Conservation (phyloP, 495 filamentous ascomycete genomes). For the Hypoxylon cercidicola region DNA sequence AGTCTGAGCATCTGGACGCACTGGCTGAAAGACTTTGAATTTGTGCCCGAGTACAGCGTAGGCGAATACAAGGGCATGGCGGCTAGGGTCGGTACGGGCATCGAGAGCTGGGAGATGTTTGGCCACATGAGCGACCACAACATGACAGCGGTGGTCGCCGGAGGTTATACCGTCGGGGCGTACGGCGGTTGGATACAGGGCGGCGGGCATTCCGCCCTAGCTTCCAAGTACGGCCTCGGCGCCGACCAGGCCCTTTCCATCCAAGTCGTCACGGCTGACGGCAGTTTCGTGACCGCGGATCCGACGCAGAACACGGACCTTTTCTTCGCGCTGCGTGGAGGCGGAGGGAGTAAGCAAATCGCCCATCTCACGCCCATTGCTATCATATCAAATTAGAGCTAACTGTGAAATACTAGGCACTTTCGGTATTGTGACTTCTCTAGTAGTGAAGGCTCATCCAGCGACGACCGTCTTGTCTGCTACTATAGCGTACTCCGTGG, state of each 20-base stretch:
- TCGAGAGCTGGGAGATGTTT: conserved; percentile 59
- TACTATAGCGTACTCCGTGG: conserved; percentile 45
- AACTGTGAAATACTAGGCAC: conserved; percentile 46
- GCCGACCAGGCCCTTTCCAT: conserved; percentile 63
- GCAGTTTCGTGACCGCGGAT: conserved; percentile 63
- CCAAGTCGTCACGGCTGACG: conserved; percentile 68
- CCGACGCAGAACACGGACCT: conserved; percentile 62
- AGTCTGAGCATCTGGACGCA: conserved; percentile 70
- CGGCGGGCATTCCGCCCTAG: conserved; percentile 60
- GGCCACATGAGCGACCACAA: conserved; percentile 48
- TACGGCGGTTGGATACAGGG: conserved; percentile 62
- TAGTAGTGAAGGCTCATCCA: conserved; percentile 52
- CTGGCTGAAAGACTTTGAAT: conserved; percentile 56
- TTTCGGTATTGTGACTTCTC: conserved; percentile 62
- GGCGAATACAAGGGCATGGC: conserved; percentile 55
- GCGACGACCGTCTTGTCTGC: conserved; percentile 40
- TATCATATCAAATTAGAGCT: not conserved
- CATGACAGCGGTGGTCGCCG: conserved; percentile 57
- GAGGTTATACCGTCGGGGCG: conserved; percentile 61
- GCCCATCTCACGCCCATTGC: not conserved
- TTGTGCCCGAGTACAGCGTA: conserved; percentile 49
- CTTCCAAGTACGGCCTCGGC: conserved; percentile 58
- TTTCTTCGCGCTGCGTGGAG: conserved; percentile 71
- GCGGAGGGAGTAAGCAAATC: conserved; percentile 59
- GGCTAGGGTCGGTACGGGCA: conserved; percentile 57